Evolutionary conservation across 306 rosid species (phyloP).

Genomic region (Senna siamea): DNA sequence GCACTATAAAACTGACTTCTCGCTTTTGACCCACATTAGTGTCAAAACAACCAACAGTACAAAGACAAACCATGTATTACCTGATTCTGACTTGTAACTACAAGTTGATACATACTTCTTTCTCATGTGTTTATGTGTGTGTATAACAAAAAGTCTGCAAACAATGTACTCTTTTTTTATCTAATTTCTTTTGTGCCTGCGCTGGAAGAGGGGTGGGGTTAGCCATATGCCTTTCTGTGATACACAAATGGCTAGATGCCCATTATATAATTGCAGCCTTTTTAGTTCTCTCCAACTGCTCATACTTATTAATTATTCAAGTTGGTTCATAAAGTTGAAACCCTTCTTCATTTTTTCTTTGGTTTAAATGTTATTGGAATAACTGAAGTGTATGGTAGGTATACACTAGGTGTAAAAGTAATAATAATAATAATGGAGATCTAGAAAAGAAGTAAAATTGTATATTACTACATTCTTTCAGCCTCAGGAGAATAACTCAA

Average conservation of each 20-base stretch:
- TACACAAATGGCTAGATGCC: not conserved
- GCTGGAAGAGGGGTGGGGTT: too few relatives aligned
- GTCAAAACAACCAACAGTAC: not conserved
- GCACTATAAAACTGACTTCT: not conserved
- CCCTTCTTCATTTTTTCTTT: not conserved
- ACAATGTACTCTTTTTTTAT: too few relatives aligned
- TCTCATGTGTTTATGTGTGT: not conserved
- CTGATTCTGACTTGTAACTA: not conserved
- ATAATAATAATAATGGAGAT: not conserved
- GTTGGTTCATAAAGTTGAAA: not conserved
- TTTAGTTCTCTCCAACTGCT: not conserved
- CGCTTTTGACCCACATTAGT: not conserved
- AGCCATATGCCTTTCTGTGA: too few relatives aligned
- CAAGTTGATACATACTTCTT: not conserved
- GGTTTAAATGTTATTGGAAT: not conserved
- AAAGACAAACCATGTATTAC: not conserved
- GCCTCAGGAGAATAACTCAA: conserved; percentile 11
- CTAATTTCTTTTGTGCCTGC: too few relatives aligned
- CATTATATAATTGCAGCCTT: not conserved
- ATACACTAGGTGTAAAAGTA: not conserved
- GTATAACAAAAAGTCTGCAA: too few relatives aligned
- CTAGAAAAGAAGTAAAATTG: not conserved
- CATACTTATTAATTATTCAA: not conserved
- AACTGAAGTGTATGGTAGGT: not conserved
- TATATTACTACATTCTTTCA: not conserved